These are phyloP conservation scores for Neostapfia colusana DNA, from an alignment of 176 grass and related monocot species.

Conservation along the genomic window DNA sequence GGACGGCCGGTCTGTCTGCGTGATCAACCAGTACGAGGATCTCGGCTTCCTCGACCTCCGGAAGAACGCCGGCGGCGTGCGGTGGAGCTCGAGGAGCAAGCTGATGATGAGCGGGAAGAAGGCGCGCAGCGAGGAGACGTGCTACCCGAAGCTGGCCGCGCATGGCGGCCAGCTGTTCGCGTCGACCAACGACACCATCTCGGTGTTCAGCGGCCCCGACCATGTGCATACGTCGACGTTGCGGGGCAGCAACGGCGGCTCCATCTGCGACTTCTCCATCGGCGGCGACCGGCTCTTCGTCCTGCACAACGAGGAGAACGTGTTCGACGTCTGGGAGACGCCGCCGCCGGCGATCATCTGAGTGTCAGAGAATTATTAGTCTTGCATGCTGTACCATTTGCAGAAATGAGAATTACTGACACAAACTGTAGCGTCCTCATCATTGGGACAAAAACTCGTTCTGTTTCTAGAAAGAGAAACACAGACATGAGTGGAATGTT, in stretches of 20 bases:
- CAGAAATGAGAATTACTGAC: not conserved
- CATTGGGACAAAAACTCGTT: not conserved
- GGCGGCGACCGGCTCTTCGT: conserved; percentile 76
- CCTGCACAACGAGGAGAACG: conserved; percentile 76
- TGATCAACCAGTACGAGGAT: conserved; percentile 82
- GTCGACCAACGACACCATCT: conserved; percentile 66
- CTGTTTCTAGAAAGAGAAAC: conserved; percentile 9
- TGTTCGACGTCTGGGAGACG: conserved; percentile 88
- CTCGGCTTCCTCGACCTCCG: conserved; percentile 87
- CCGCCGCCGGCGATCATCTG: conserved; percentile 68
- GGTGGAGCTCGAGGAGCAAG: conserved; percentile 87
- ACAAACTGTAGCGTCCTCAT: not conserved
- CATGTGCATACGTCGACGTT: conserved; percentile 70
- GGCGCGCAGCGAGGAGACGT: conserved; percentile 56
- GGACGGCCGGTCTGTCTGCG: conserved; percentile 56
- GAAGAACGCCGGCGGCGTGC: conserved; percentile 45
- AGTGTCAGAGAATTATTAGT: not conserved
- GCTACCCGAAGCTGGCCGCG: conserved; percentile 79
- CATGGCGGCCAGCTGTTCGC: conserved; percentile 80
- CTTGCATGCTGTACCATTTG: not conserved
- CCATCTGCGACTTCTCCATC: conserved; percentile 88
- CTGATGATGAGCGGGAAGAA: conserved; percentile 36
- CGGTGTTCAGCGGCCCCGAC: conserved; percentile 79
- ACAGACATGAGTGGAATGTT: not conserved
- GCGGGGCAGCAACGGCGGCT: conserved; percentile 50